Base-by-base conservation (phyloP, 2,329 filamentous ascomycete genomes). In the Trichoderma lentiforme region DNA sequence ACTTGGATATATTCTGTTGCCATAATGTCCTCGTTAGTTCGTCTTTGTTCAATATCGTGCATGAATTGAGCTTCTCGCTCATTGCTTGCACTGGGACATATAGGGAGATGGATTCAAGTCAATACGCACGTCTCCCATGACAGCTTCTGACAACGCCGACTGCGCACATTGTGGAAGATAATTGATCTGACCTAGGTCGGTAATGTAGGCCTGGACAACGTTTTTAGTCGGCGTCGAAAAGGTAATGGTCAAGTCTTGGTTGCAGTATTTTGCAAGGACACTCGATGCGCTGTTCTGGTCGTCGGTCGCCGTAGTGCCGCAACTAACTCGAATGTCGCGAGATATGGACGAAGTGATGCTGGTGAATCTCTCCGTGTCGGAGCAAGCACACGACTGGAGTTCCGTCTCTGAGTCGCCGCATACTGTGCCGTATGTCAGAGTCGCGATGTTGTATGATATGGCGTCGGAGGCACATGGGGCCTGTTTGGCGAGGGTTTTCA, bases 311-410 rank as follows among this genome's bases (percentile, higher is more conserved):
- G 83, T 83, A 3, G 77, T 77, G 32, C 84, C 84, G 73, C 86
- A 88, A 57, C 77, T 81, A 53, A 79, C 81, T 71, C 79, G 81
- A 28, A 88, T 76, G 5, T 81, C 82, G 15, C 71, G 75, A 11
- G 82, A 83, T 26, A 88, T 79, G 6, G 73, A 76, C 2, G 79
- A 78, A 15, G 79, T 78, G 68, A 88, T 76, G 4, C 81, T 78
- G 4, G 78, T 79, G 18, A 80, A 78, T 72, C 83, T 82, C 62
- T 80, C 81, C 73, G 82, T 81, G 76, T 86, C 85, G 15, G 83
- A 84, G 79, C 86, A 89, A n/a, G 87, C 81, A 71, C 87, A 89
- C 9, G 82, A 83, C 73, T 88, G 86, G 9, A 88, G 78, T 5
- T 80, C 83, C 5, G 82, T 81, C 15, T 82, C 83, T 6, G 78